phyloP scores from a whole-genome alignment of 2,329 filamentous ascomycete genomes.

The Fusarium chlamydosporum region DNA sequence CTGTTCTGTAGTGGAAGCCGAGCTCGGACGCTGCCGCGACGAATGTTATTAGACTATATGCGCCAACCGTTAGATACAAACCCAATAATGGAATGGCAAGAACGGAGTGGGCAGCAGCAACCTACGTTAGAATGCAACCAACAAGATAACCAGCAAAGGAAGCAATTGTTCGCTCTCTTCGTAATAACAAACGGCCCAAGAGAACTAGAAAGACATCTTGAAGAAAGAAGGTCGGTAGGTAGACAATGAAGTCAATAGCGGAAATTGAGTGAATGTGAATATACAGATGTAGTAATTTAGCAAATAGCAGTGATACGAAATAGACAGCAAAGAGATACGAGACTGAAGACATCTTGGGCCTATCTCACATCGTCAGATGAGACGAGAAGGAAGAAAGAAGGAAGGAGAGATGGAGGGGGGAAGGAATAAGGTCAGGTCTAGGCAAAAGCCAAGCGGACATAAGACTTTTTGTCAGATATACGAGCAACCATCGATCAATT shows the following conservation, averaged over 20 bases:
- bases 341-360: slow-evolving; percentile 44
- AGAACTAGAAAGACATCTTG: slow-evolving; percentile 48
- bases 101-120: neutral
- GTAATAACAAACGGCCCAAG: slow-evolving; percentile 45
- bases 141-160: slow-evolving; percentile 42
- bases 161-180: slow-evolving; percentile 43
- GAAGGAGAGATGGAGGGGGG: slow-evolving; percentile 16
- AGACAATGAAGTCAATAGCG: slow-evolving; percentile 48
- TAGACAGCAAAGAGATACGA: slow-evolving; percentile 52
- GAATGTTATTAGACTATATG: slow-evolving; percentile 47
- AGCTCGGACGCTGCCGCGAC: slow-evolving; percentile 51
- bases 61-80: slow-evolving; percentile 21
- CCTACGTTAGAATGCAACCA: slow-evolving; percentile 46
- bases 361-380: slow-evolving; percentile 40
- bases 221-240: slow-evolving; percentile 51
- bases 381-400: slow-evolving; percentile 9
- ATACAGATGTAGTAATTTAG: slow-evolving; percentile 50
- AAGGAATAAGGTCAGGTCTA: slow-evolving; percentile 31
- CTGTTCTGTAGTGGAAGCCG: slow-evolving; percentile 52
- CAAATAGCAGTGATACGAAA: slow-evolving; percentile 47
- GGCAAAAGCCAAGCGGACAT: slow-evolving; percentile 46
- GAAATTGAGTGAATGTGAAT: slow-evolving; percentile 49
- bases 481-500: slow-evolving; percentile 6
- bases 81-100: neutral
- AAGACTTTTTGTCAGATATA: slow-evolving; percentile 37